Percentiles rank a stretch among this genome's conserved stretches.
These are phyloP conservation scores for Leucogyrophana mollusca DNA, from an alignment of 768 basidiomycete species.

Conservation along the genomic window DNA sequence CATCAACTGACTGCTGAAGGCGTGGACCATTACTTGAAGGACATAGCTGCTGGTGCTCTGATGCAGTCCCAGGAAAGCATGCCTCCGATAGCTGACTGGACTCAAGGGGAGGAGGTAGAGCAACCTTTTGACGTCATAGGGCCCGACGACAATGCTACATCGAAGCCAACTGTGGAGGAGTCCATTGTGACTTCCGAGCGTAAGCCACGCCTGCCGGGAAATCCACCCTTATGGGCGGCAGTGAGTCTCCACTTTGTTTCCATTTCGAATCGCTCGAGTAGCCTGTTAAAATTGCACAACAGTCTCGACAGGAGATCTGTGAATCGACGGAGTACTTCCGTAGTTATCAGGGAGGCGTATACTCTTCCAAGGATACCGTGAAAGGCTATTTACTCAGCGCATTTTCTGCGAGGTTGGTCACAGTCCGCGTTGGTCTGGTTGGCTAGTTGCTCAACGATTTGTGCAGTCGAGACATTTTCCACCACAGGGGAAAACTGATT, in stretches of 20 bases:
- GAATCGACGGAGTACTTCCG: conserved; percentile 68
- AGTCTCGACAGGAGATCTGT: conserved; percentile 86
- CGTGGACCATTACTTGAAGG: conserved; percentile 16
- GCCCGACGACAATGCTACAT: conserved; percentile 4
- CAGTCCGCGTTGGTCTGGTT: neutral
- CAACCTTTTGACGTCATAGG: conserved; percentile 9
- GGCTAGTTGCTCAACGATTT: conserved; percentile 10
- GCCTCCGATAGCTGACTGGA: conserved; percentile 19
- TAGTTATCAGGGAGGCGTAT: conserved; percentile 81
- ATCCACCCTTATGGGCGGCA: conserved; percentile 45
- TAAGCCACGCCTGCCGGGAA: conserved; percentile 23
- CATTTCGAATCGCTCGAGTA: too few relatives aligned
- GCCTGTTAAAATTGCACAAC: too few relatives aligned
- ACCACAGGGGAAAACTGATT: conserved; percentile 64
- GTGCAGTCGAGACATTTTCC: conserved; percentile 66
- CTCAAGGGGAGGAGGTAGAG: conserved; percentile 18
- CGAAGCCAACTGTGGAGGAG: conserved; percentile 12
- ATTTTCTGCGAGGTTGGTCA: conserved; percentile 59
- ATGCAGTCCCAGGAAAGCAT: neutral
- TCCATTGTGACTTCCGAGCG: conserved; percentile 6
- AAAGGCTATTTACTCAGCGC: conserved; percentile 78
- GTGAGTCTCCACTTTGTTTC: conserved; percentile 23
- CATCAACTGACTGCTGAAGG: conserved; percentile 2
- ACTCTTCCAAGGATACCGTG: conserved; percentile 55
- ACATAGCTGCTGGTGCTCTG: conserved; percentile 15